phyloP scores from a whole-genome alignment of 2,329 filamentous ascomycete species.

The Arthroderma sp. region DNA sequence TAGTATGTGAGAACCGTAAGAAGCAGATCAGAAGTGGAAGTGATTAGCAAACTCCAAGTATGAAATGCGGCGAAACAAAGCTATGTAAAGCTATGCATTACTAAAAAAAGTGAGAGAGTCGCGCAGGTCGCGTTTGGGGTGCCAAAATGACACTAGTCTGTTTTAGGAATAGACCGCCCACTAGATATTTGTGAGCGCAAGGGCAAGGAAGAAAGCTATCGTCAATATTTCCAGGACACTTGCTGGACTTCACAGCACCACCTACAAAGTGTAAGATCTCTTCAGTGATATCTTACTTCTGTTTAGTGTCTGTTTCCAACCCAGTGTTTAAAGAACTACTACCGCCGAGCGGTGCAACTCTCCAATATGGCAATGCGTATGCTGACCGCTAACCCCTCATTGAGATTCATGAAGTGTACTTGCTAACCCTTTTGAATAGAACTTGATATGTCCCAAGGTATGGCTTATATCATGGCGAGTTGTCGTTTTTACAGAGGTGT shows the following conservation, averaged over 20 bases:
- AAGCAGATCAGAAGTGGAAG: no score
- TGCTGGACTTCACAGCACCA: not conserved
- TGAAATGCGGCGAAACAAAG: no score
- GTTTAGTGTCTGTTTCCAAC: no score
- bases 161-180: constrained; percentile 2
- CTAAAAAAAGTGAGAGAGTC: no score
- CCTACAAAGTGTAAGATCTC: no score
- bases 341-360: constrained; percentile 17
- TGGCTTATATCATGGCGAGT: not conserved
- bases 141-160: not conserved
- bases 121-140: not conserved
- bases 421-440: constrained; percentile 22
- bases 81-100: no score
- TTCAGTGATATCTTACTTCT: no score
- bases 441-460: constrained; percentile 37
- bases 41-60: no score
- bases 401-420: constrained; percentile 7
- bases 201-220: no score
- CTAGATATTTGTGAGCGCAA: not conserved
- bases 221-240: not conserved
- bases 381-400: constrained; percentile 21
- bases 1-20: no score
- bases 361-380: constrained; percentile 37
- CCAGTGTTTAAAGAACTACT: not conserved
- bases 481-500: not conserved